These are phyloP conservation scores for Alternaria metachromatica DNA, from an alignment of 2,329 filamentous ascomycete species.

Conservation along the genomic window DNA sequence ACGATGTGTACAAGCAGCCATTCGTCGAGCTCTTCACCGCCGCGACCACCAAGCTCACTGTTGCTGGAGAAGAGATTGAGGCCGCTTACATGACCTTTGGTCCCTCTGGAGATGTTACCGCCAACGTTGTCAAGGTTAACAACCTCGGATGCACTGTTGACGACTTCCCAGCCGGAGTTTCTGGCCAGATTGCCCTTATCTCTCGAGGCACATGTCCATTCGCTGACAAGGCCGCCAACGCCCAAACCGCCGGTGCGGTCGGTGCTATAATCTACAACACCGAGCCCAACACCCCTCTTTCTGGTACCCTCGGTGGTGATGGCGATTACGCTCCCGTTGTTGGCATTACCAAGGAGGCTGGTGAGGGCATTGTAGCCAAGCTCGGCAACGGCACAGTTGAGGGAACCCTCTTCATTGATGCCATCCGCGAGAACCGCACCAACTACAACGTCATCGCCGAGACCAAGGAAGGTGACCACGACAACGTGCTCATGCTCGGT, in stretches of 20 bases:
- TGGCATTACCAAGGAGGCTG: constrained; percentile 67
- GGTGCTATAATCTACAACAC: constrained; percentile 77
- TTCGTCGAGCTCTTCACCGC: constrained; percentile 46
- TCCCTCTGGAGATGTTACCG: constrained; percentile 66
- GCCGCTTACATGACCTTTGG: constrained; percentile 58
- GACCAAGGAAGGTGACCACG: constrained; percentile 49
- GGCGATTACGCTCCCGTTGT: constrained; percentile 69
- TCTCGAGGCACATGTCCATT: constrained; percentile 72
- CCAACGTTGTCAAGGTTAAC: constrained; percentile 66
- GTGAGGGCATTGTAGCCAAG: constrained; percentile 61
- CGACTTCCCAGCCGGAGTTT: constrained; percentile 66
- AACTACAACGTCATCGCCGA: constrained; percentile 52
- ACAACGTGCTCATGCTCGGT: constrained; percentile 50
- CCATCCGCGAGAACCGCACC: constrained; percentile 55
- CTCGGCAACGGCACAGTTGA: constrained; percentile 54
- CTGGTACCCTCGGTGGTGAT: constrained; percentile 69
- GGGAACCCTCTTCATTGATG: constrained; percentile 50
- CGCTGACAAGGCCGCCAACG: constrained; percentile 69
- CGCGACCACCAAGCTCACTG: constrained; percentile 34
- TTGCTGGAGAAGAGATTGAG: constrained; percentile 29
- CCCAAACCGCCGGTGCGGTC: constrained; percentile 70
- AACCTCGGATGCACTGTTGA: constrained; percentile 67
- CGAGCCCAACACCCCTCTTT: constrained; percentile 61
- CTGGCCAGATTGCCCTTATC: constrained; percentile 71
- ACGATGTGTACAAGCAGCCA: constrained; percentile 43